Evolutionary conservation across 495 filamentous ascomycete genomes (phyloP), one percentile per base, ranked within the genome.

Genomic region (Annulohypoxylon moriforme): DNA sequence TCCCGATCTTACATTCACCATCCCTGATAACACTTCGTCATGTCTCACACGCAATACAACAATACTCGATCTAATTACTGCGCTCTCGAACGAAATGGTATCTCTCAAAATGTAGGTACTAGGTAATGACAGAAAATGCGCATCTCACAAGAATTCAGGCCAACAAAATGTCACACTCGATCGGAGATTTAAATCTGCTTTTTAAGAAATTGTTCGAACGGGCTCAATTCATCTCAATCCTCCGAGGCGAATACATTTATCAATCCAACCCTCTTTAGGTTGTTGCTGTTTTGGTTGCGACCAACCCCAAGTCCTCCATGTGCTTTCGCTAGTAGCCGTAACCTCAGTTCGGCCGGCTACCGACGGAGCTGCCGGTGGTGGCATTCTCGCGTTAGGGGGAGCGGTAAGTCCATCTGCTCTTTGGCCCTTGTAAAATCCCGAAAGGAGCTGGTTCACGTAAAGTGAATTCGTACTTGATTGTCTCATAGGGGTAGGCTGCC

Each of bases 231-330:
- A 73, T 61, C 13, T 60, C 22, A 66, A 49, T 9, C 70, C 70
- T 20, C 70, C 70, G 1, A 68, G 31, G 47, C 70, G 70, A 44
- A 73, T 20, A 42, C 60, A 72, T 40, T 65, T 68, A 36, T 73
- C 65, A 1, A 73, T 40, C 70, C 70, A 73, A 1, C 50, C 56
- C 25, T 73, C 70, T 53, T 68, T 65, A 3, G 53, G 55, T 38
- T 40, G 36, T n/a, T 60, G n/a, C 22, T 60, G n/a, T 29, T 69
- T 65, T 27, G 29, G 29, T 18, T 73, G 70, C 60, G 44, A 50
- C 70, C 64, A 68, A 20, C 72, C 68, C 72, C 72, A 75, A 4
- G 72, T 72, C 55, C 46, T 72, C 72, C 72, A 75, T 1, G 72
- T 75, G 33, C 64, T 75, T 38, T 75, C 72, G 0, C 62, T 68